Conservation (phyloP, 768 basidiomycete species). For the Tubosaeta brunneosetosa region DNA sequence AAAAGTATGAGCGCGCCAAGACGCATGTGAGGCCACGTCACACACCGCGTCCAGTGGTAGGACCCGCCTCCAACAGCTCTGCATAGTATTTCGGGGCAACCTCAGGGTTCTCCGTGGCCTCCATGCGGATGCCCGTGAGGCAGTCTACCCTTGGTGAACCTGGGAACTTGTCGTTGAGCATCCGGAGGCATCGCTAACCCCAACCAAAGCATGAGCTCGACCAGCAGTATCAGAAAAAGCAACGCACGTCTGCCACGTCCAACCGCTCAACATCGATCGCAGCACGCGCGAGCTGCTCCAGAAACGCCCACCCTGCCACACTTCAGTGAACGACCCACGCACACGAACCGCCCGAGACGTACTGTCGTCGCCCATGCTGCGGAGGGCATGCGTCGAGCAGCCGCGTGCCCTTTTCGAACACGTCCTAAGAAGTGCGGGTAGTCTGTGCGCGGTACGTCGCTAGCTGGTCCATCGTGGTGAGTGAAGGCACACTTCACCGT, state of each 20-base stretch:
- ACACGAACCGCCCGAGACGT: no score
- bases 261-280: constrained; percentile 69
- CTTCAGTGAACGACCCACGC: no score
- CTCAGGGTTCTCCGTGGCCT: constrained; percentile 56
- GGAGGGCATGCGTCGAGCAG: constrained; percentile 51
- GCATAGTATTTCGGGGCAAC: constrained; percentile 62
- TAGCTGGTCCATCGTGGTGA: constrained; percentile 43
- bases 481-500: no score
- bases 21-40: constrained; percentile 2
- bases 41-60: constrained; percentile 71
- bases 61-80: constrained; percentile 53
- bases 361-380: no score
- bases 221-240: background rate
- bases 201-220: constrained; percentile 2
- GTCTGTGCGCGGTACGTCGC: constrained; percentile 51
- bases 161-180: constrained; percentile 52
- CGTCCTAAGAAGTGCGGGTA: constrained; percentile 51
- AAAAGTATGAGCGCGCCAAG: background rate
- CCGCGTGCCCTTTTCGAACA: constrained; percentile 47
- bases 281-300: no score
- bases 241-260: constrained; percentile 70
- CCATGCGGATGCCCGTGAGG: constrained; percentile 74
- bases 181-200: constrained; percentile 39
- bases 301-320: no score
- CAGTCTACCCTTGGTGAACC: constrained; percentile 76